Evolutionary conservation across 306 rosid species (phyloP).

Genomic region (Dryas alaskensis): DNA sequence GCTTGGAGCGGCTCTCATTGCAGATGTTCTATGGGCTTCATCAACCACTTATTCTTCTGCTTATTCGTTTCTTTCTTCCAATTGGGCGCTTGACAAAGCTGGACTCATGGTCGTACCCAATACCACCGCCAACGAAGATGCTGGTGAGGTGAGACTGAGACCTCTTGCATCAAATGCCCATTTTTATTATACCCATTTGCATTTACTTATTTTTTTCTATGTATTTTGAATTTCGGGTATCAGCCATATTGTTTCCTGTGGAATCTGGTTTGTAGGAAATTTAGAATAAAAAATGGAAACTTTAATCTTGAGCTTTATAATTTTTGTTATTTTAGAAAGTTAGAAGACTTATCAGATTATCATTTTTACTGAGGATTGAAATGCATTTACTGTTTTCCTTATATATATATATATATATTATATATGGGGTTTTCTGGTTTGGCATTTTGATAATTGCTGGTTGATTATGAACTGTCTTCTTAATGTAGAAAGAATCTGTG

Average conservation of each 20-base stretch:
- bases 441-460: background rate
- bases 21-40: conserved; percentile 55
- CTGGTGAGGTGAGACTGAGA: conserved; percentile 22
- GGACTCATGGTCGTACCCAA: conserved; percentile 30
- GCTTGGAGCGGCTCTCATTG: conserved; percentile 44
- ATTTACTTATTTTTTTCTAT: background rate
- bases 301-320: background rate
- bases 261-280: background rate
- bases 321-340: background rate
- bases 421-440: background rate
- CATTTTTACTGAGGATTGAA: background rate
- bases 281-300: background rate
- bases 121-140: background rate
- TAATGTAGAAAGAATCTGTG: conserved; percentile 31
- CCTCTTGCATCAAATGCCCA: background rate
- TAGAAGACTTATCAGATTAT: background rate
- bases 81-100: conserved; percentile 35
- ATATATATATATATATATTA: background rate
- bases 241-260: background rate
- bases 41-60: conserved; percentile 34
- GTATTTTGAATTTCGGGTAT: background rate
- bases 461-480: conserved; percentile 5
- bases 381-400: background rate
- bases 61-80: conserved; percentile 37
- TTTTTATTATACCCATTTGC: background rate